These are phyloP conservation scores for Lophiotrema nucula DNA, from an alignment of 495 filamentous ascomycete species.

Conservation along the genomic window DNA sequence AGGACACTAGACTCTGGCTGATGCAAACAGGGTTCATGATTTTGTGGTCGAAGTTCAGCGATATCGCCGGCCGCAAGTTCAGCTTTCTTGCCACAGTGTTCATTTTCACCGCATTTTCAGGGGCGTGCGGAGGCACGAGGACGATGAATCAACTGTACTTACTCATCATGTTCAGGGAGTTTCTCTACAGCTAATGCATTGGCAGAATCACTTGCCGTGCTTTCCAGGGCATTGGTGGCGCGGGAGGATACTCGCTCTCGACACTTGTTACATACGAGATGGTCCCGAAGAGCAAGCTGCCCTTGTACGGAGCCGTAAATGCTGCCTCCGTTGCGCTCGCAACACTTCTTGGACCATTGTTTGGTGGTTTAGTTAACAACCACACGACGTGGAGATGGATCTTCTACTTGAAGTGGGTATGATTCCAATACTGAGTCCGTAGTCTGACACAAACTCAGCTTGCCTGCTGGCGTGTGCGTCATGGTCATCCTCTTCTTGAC, in stretches of 20 bases:
- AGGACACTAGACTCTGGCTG: background rate
- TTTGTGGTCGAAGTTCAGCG: constrained; percentile 32
- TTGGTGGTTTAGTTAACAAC: constrained; percentile 45
- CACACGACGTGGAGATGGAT: constrained; percentile 49
- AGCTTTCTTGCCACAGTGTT: constrained; percentile 38
- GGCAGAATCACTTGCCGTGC: constrained; percentile 23
- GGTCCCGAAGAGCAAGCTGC: constrained; percentile 41
- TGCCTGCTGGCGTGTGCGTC: constrained; percentile 10
- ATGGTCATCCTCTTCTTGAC: constrained; percentile 8
- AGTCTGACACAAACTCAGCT: background rate
- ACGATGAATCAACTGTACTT: constrained; percentile 42
- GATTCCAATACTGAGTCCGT: background rate
- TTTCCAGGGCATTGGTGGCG: constrained; percentile 23
- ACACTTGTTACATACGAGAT: constrained; percentile 55
- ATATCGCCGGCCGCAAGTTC: constrained; percentile 39
- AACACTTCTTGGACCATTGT: constrained; percentile 48
- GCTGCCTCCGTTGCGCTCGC: constrained; percentile 40
- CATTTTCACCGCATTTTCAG: constrained; percentile 35
- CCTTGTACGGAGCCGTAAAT: constrained; percentile 42
- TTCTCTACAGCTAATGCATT: background rate
- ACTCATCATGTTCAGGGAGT: background rate
- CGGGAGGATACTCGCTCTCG: constrained; percentile 43
- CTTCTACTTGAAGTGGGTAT: constrained; percentile 34
- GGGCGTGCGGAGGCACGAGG: constrained; percentile 20
- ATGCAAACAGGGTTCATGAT: constrained; percentile 14